Evolutionary conservation across 108 stramenopile genomes (phyloP).

Genomic region (Cyclotella cryptica): DNA sequence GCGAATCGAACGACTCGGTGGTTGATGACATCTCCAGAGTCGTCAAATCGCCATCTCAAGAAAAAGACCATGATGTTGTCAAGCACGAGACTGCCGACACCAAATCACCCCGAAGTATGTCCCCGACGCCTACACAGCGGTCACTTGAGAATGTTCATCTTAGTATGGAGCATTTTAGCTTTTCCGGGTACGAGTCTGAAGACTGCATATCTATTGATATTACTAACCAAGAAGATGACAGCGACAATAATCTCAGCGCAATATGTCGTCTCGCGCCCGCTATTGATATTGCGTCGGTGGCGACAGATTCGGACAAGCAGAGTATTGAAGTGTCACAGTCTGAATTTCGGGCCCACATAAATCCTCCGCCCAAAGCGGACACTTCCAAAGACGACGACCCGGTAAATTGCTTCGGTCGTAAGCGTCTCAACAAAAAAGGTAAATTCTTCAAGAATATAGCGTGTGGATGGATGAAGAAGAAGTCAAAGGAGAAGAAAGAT

Average conservation of each 20-base stretch:
- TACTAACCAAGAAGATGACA: neutral
- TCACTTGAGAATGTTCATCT: neutral
- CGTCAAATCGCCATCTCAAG: too few species aligned
- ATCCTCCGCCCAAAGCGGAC: neutral
- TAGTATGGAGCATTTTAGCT: neutral
- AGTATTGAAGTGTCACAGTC: constrained; percentile 15
- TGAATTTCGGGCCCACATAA: neutral
- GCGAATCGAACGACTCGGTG: too few species aligned
- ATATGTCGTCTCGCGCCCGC: neutral
- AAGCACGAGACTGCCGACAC: neutral
- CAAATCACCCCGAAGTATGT: neutral
- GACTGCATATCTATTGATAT: constrained; percentile 7
- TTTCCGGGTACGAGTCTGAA: constrained; percentile 10
- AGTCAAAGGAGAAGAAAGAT: constrained; percentile 13
- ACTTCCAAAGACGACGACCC: neutral
- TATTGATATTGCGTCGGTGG: neutral
- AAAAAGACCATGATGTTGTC: too few species aligned
- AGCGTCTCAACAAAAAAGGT: neutral
- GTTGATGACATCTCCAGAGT: too few species aligned
- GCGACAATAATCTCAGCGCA: neutral
- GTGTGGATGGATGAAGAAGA: neutral
- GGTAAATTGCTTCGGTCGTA: neutral
- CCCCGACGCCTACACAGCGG: neutral
- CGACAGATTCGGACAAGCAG: constrained; percentile 11
- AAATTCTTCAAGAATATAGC: neutral